A percentile compares a stretch with the other conserved stretches of the same genome.
Conservation (phyloP, 768 basidiomycete species). For the Lactarius akahatsu region DNA sequence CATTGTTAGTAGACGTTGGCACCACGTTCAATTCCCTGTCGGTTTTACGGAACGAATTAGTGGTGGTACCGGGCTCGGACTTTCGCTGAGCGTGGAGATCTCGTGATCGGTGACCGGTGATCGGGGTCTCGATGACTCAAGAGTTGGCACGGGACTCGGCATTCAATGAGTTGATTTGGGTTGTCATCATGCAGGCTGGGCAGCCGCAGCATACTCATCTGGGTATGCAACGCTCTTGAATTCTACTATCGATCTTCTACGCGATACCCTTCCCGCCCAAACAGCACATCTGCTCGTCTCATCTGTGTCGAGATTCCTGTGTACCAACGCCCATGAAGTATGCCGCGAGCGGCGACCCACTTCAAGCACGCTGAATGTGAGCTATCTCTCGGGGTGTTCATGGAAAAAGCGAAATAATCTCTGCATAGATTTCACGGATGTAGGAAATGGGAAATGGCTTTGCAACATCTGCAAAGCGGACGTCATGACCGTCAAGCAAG, state of each 20-base stretch:
- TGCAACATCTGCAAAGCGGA: slow-evolving; percentile 38
- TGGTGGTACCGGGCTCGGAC: slow-evolving; percentile 42
- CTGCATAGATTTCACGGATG: slow-evolving; percentile 32
- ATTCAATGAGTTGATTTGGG: slow-evolving; percentile 3
- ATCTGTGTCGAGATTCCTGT: background rate
- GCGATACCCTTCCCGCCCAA: slow-evolving; percentile 13
- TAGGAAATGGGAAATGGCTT: slow-evolving; percentile 34
- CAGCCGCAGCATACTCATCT: slow-evolving; percentile 23
- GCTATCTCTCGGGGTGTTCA: background rate
- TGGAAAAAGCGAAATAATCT: background rate
- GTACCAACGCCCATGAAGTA: slow-evolving; percentile 20
- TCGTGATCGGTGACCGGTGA: slow-evolving; percentile 3
- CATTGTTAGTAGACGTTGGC: slow-evolving; percentile 56
- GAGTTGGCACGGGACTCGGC: slow-evolving; percentile 20
- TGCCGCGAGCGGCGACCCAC: slow-evolving; percentile 22
- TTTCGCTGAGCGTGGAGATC: background rate
- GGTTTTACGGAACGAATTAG: slow-evolving; percentile 57
- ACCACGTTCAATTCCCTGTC: slow-evolving; percentile 66
- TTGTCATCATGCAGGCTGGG: slow-evolving; percentile 14
- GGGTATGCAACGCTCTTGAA: slow-evolving; percentile 23
- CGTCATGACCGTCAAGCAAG: slow-evolving; percentile 34
- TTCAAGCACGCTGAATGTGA: slow-evolving; percentile 15
- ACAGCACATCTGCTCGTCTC: slow-evolving; percentile 1
- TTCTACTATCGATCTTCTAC: slow-evolving; percentile 19
- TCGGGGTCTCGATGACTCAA: slow-evolving; percentile 20